Conservation (phyloP, 1,284 basidiomycete species). For the Puccinia novopanici region DNA sequence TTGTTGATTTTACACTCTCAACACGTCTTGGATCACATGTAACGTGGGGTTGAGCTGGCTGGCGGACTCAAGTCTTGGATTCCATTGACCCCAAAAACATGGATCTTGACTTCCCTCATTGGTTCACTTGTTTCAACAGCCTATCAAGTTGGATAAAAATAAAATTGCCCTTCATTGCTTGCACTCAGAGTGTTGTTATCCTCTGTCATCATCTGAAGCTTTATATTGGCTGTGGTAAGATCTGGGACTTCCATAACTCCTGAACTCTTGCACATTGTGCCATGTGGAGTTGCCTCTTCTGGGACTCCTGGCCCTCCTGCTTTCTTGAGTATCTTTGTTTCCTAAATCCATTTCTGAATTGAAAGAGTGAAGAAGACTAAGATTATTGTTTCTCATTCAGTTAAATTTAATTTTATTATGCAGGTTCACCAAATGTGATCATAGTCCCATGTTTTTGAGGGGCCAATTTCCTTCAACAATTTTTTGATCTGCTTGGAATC, state of each 20-base stretch:
- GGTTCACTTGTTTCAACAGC: not conserved
- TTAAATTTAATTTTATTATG: not conserved
- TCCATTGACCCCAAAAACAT: too few relatives aligned
- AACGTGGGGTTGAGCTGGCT: too few relatives aligned
- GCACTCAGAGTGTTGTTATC: not conserved
- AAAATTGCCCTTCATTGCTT: not conserved
- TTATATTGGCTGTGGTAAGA: not conserved
- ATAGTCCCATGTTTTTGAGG: not conserved
- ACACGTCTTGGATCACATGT: too few relatives aligned
- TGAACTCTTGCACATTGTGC: not conserved
- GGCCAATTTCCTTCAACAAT: constrained; percentile 33
- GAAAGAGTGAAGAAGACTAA: not conserved
- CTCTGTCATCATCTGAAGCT: not conserved
- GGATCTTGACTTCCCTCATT: too few relatives aligned
- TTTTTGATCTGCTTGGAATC: constrained; percentile 52
- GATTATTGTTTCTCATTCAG: not conserved
- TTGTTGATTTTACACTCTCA: too few relatives aligned
- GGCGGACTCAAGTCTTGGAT: too few relatives aligned
- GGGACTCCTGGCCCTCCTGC: not conserved
- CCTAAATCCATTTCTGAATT: not conserved
- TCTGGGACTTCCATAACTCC: not conserved
- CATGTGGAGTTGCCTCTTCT: not conserved
- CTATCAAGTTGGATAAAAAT: not conserved
- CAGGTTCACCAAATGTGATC: not conserved
- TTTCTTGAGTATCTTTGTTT: not conserved